Percentiles rank a stretch among this genome's conserved stretches.
Conservation (phyloP, 331 rosid species). For the Stylosanthes scabra region DNA sequence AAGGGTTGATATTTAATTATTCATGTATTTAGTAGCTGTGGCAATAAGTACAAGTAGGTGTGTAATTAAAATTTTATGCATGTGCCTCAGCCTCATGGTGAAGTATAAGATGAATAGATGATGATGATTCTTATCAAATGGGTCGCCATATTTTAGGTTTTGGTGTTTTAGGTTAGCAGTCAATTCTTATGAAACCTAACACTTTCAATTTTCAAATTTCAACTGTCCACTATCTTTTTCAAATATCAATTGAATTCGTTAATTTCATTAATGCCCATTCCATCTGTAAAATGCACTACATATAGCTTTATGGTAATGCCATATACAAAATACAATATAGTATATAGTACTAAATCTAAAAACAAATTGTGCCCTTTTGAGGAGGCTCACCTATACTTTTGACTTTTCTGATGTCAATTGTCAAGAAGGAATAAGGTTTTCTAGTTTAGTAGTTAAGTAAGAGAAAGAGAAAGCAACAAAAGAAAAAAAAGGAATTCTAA, state of each 20-base stretch:
- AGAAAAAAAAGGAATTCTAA: not conserved
- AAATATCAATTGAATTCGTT: not conserved
- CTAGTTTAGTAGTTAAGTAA: too few species aligned
- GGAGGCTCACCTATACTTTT: not conserved
- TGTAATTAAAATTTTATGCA: too few species aligned
- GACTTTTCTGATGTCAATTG: not conserved
- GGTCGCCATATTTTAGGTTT: not conserved
- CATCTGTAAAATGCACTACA: not conserved
- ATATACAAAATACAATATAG: not conserved
- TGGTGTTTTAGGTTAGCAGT: slow-evolving; percentile 27
- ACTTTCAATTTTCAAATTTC: not conserved
- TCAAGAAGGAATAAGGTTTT: not conserved
- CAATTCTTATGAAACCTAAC: slow-evolving; percentile 37
- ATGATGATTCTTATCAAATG: too few species aligned
- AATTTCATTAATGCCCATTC: not conserved
- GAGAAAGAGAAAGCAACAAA: not conserved
- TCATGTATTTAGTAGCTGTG: too few species aligned
- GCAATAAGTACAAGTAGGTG: too few species aligned
- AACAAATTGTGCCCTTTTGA: slow-evolving; percentile 6
- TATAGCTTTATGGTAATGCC: too few species aligned
- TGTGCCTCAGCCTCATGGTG: too few species aligned
- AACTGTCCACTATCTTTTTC: too few species aligned
- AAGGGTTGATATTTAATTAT: too few species aligned
- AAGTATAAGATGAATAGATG: too few species aligned
- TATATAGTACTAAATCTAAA: too few species aligned